Percentiles rank a stretch among this genome's conserved stretches.
phyloP scores from a whole-genome alignment of 768 basidiomycete species.

The Solioccasus polychromus region DNA sequence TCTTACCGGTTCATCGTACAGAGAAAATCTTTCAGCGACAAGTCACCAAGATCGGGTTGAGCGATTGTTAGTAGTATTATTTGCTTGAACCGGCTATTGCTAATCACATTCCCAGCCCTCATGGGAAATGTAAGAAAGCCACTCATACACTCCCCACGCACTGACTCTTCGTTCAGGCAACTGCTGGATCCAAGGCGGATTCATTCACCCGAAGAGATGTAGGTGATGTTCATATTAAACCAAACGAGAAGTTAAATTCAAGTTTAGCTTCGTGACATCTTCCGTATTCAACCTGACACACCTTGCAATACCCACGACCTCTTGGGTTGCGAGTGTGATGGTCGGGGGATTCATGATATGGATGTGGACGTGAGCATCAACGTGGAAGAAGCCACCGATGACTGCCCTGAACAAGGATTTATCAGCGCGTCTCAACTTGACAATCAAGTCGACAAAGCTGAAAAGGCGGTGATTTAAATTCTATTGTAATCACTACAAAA shows the following conservation, averaged over 20 bases:
- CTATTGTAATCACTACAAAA: neutral
- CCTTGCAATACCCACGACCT: constrained; percentile 92
- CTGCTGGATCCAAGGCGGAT: constrained; percentile 66
- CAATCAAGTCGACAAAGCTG: constrained; percentile 42
- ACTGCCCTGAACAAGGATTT: constrained; percentile 46
- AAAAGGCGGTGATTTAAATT: constrained; percentile 47
- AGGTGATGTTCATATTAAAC: constrained; percentile 21
- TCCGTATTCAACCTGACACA: constrained; percentile 78
- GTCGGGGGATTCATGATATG: constrained; percentile 5
- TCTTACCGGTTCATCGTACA: constrained; percentile 26
- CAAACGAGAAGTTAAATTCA: constrained; percentile 2
- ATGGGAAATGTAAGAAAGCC: constrained; percentile 58
- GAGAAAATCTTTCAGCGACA: constrained; percentile 94
- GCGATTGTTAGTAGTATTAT: constrained; percentile 60
- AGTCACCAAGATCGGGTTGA: constrained; percentile 89
- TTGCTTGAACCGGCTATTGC: neutral
- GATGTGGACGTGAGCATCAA: constrained; percentile 6
- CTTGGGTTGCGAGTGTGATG: constrained; percentile 72
- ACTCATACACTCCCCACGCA: neutral
- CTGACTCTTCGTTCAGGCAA: constrained; percentile 31
- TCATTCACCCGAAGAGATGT: constrained; percentile 89
- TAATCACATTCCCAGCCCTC: constrained; percentile 45
- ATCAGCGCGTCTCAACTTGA: constrained; percentile 63
- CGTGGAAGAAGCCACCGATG: constrained; percentile 28
- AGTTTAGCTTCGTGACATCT: constrained; percentile 82